Base-by-base conservation (phyloP, 331 rosid species). In the Quercus phellos region DNA sequence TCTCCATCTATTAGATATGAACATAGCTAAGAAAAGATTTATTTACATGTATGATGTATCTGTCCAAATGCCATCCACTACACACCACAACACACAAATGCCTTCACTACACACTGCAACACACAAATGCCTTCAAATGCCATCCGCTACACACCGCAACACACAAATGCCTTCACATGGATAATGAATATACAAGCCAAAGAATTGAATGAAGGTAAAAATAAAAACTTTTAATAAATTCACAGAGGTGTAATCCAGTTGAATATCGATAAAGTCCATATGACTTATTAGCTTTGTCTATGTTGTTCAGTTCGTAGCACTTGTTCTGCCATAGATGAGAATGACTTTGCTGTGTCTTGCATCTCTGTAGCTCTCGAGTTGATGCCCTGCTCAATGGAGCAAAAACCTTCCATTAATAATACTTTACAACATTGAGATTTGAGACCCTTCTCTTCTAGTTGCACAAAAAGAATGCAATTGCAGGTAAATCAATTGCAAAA, bases 301-400 rank as follows among this genome's bases (percentile, higher is more conserved):
- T 86, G 89, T 14, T 85, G 91, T 85, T 91, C 91, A n/a, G 85
- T 89, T 87, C 55, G 86, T 50, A 90, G 89, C 77, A 92, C 82
- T 74, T 90, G 92, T 24, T 85, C 91, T 53, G 97, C 99, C 89
- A 91, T 72, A 55, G 96, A 86, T 70, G 96, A 94, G 81, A 92
- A 92, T 59, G 98, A 90, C 74, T 76, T 85, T 34, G 99, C 98
- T 30, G 84, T 85, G 80, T 90, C 93, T 84, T 92, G 91, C 91
- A 94, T 90, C 16, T 92, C 91, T 35, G 93, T 17, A 19, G 98
- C 51, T 60, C 77, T 85, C 63, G 72, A 74, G 69, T 80, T 85
- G 75, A 84, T 88, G 18, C 91, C 97, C 94, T 92, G 87, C 60
- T 58, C 68, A 85, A 70, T 72, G 21, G 16, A 67, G 42, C 59